Evolutionary conservation across 2,329 filamentous ascomycete species (phyloP), one percentile per base, ranked within the genome.

Genomic region (Hansfordia pulvinata): DNA sequence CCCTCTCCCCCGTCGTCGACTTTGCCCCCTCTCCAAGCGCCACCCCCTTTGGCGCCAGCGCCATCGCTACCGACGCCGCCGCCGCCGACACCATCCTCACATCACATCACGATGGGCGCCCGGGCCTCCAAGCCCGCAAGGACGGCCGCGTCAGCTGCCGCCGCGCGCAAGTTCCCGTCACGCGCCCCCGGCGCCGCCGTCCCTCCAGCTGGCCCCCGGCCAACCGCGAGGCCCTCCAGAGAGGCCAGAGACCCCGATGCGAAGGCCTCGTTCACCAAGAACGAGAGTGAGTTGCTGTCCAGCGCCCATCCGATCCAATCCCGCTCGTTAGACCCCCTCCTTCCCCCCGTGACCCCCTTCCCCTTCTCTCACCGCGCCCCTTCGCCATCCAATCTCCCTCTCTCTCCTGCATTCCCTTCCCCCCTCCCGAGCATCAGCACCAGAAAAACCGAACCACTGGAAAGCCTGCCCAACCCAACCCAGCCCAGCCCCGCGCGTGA

Each of bases 41-140:
- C n/a, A n/a, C n/a, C n/a, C n/a, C n/a, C n/a, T n/a, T n/a, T n/a
- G n/a, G n/a, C n/a, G n/a, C n/a, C n/a, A n/a, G n/a, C n/a, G n/a
- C n/a, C 8, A 13, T 13, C 20, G 27, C 9, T 17, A 8, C 27
- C 11, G n/a, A n/a, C n/a, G n/a, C n/a, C n/a, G n/a, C n/a, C n/a
- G n/a, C n/a, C n/a, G n/a, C n/a, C n/a, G n/a, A n/a, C n/a, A n/a
- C n/a, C n/a, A n/a, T n/a, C n/a, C n/a, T n/a, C n/a, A n/a, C n/a
- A n/a, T n/a, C n/a, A n/a, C 16, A 20, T 5, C 22, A 9, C 10
- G 25, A 60, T 65, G 61, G 61, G 61, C 18, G 50, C 60, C 5
- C 52, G 56, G 20, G 49, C 57, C 4, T 65, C 61, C 14, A 65
- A 64, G 40, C 52, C 57, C 10, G 50, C 50, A 9, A 48, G 12